phyloP scores from a whole-genome alignment of 2,329 filamentous ascomycete species.

The Amauroascus verrucosus region DNA sequence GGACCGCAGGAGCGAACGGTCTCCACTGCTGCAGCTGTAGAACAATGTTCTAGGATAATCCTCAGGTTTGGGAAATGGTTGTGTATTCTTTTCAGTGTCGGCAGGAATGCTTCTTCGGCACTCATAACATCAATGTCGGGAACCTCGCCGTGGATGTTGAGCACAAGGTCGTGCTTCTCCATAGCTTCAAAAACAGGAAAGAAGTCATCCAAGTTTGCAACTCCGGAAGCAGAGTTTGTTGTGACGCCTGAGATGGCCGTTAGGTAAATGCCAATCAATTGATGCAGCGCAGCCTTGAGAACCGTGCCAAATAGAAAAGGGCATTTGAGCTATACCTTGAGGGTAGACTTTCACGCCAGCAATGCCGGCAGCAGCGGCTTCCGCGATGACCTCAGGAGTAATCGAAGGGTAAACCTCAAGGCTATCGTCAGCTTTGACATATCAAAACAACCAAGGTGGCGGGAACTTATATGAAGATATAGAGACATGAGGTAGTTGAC shows the following conservation, averaged over 20 bases:
- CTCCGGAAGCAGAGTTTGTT: conserved; percentile 47
- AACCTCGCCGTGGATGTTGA: conserved; percentile 92
- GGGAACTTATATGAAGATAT: conserved; percentile 40
- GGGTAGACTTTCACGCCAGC: conserved; percentile 56
- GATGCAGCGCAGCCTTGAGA: background rate
- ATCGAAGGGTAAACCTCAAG: conserved; percentile 41
- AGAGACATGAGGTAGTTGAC: conserved; percentile 67
- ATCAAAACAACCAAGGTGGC: background rate
- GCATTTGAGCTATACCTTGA: conserved; percentile 16
- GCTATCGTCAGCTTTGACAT: background rate
- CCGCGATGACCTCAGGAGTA: conserved; percentile 58
- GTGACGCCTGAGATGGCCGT: conserved; percentile 35
- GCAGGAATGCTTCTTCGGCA: conserved; percentile 68
- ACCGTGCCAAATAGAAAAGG: background rate
- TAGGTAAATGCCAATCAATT: background rate
- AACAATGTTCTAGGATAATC: conserved; percentile 69
- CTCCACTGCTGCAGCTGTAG: conserved; percentile 68
- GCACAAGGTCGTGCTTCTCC: conserved; percentile 70
- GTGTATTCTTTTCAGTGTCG: conserved; percentile 65
- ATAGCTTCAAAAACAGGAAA: conserved; percentile 70
- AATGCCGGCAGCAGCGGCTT: conserved; percentile 55
- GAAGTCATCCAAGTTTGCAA: conserved; percentile 36
- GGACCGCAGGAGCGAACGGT: conserved; percentile 67
- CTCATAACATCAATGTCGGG: conserved; percentile 55
- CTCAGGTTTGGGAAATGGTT: conserved; percentile 53